Evolutionary conservation across 2,329 filamentous ascomycete genomes (phyloP), one percentile per base, ranked within the genome.

Genomic region (Fusarium transvaalense): DNA sequence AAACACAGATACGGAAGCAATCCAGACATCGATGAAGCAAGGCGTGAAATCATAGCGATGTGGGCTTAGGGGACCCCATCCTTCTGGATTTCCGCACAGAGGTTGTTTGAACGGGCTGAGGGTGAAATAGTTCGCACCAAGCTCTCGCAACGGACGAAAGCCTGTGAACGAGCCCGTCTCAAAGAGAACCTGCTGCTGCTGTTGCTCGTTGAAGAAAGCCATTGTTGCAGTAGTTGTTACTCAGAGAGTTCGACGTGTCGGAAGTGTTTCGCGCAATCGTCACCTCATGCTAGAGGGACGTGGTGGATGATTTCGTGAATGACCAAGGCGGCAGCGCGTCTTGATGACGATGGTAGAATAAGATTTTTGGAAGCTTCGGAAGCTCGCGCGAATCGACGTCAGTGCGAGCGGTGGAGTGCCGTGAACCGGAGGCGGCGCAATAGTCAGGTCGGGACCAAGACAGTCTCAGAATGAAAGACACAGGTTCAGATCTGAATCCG

Each of bases 11-110:
- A 97, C 92, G 3, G 86, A 82, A 34, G 92, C 88, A 61, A 98
- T 88, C 88, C 93, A 94, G 23, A 97, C 88, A 78, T 99, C 97
- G 74, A 98, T 89, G 77, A 99, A 99, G 83, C 96, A 99, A 39
- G 96, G 95, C 17, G 96, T 98, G 75, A 99, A 94, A 82, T 99
- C 96, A 80, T 93, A 97, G 78, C 95, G 87, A 71, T 89, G 85
- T 35, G 90, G 89, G 80, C 94, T 97, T 77, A 99, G 78, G 23
- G 96, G 96, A 2, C 97, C 97, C 96, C 96, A 99, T 75, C 96
- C 97, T 81, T 98, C 95, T 56, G 85, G 84, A 80, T 97, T 96
- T 78, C 91, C 89, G 82, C 95, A 98, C 79, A 97, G 84, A 60
- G 92, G 89, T 78, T 97, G 92, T 69, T 82, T 81, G 75, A 83